These are phyloP conservation scores for Pholiota adiposa DNA, from an alignment of 1,284 basidiomycete genomes.

Conservation along the genomic window DNA sequence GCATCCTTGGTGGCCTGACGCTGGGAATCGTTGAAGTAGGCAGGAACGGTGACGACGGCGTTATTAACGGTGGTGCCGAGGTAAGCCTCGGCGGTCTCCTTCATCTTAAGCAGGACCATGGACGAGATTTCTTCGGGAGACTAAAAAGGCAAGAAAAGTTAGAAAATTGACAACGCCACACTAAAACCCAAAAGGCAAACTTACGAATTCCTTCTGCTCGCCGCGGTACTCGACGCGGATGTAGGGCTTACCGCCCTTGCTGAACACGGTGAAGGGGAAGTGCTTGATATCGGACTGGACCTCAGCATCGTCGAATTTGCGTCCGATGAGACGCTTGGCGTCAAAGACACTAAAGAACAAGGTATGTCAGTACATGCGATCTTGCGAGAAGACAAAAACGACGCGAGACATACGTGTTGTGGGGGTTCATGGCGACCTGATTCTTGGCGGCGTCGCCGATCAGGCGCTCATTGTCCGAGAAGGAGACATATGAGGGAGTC, in stretches of 20 bases:
- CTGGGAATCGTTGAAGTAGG: slow-evolving; percentile 98
- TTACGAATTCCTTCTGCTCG: slow-evolving; percentile 90
- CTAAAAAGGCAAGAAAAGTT: slow-evolving; percentile 39
- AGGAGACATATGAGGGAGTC: slow-evolving; percentile 93
- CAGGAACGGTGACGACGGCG: slow-evolving; percentile 94
- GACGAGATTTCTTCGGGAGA: slow-evolving; percentile 97
- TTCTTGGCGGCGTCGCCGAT: slow-evolving; percentile 97
- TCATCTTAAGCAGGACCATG: slow-evolving; percentile 98
- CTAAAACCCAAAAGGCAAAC: slow-evolving; percentile 35
- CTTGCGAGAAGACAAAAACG: slow-evolving; percentile 2
- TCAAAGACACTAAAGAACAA: slow-evolving; percentile 49
- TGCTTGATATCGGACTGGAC: slow-evolving; percentile 96
- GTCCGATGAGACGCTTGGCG: slow-evolving; percentile 50
- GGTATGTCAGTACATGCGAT: slow-evolving; percentile 21
- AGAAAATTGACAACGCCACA: slow-evolving; percentile 2
- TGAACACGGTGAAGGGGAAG: slow-evolving; percentile 91
- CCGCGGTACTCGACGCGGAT: slow-evolving; percentile 90
- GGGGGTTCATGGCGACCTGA: slow-evolving; percentile 88
- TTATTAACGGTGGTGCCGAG: slow-evolving; percentile 84
- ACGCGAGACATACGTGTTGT: slow-evolving; percentile 60
- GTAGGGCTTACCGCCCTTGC: slow-evolving; percentile 87
- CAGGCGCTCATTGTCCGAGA: slow-evolving; percentile 92
- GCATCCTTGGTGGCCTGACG: slow-evolving; percentile 97
- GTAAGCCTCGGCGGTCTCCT: slow-evolving; percentile 97
- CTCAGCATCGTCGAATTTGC: slow-evolving; percentile 71